These are phyloP conservation scores for Eucalyptus dawsonii DNA, from an alignment of 345 rosid genomes.

Conservation along the genomic window DNA sequence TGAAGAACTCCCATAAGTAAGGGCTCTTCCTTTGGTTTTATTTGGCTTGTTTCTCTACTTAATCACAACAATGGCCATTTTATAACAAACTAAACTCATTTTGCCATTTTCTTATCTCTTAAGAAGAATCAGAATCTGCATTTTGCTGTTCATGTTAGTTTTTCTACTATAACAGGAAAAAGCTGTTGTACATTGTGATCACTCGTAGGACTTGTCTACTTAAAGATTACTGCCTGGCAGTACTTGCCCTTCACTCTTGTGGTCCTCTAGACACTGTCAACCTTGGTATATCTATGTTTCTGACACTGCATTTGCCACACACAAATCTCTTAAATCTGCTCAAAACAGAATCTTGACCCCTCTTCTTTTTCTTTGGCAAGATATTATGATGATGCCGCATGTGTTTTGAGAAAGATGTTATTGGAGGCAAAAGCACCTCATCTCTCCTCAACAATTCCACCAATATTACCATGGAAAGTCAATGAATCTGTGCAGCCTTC, in stretches of 20 bases:
- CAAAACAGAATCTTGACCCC: not conserved
- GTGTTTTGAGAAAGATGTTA: conserved; percentile 91
- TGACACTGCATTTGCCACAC: not conserved
- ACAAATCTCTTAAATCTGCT: not conserved
- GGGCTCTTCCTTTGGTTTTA: not conserved
- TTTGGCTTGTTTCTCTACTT: not conserved
- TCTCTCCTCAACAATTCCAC: conserved; percentile 86
- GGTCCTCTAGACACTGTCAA: not conserved
- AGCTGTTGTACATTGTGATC: not conserved
- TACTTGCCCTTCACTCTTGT: not conserved
- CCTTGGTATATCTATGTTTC: not conserved
- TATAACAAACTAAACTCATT: not conserved
- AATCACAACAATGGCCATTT: not conserved
- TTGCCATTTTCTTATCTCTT: not conserved
- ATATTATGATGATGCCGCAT: conserved; percentile 98
- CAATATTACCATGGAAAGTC: conserved; percentile 86
- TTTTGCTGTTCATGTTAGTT: not conserved
- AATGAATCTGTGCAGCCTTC: conserved; percentile 67
- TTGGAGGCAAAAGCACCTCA: conserved; percentile 99
- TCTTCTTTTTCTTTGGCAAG: conserved; percentile 17
- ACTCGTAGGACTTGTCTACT: not conserved
- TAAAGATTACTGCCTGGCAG: not conserved
- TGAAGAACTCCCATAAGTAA: conserved; percentile 97
- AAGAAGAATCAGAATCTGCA: not conserved
- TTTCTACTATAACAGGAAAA: not conserved